Base-by-base conservation (phyloP, 2,329 filamentous ascomycete genomes). In the Xylariaceae sp. region DNA sequence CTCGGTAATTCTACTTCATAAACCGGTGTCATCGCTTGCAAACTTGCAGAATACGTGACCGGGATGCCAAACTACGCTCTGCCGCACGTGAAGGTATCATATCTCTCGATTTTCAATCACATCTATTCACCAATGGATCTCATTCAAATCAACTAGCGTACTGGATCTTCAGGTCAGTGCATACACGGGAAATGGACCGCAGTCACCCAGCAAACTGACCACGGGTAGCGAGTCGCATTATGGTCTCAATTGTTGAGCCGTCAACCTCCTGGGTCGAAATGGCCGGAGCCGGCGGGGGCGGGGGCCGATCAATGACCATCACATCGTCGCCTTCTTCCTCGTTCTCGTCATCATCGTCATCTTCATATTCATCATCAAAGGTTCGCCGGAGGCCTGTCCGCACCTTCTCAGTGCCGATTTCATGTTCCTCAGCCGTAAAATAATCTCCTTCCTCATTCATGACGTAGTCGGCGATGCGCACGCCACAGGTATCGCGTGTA, bases 361-460 rank as follows among this genome's bases (percentile, higher is more conserved):
- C 82, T 0, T 83, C 83, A 0, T 84, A 83, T 0, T 86, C 85
- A 0, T 83, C 80, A 0, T 87, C 80, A 11, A 85, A 66, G 2
- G 73, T 78, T 64, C 84, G 80, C 69, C 74, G 81, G 69, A 95
- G 72, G 0, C 91, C 91, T 0, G 90, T 94, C 33, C 87, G 81
- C 41, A 93, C 88, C 65, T 85, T 88, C 67, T 89, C 83, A 9
- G 88, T 73, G 6, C 90, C 91, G 56, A 71, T 64, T 56, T 83
- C 85, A 48, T 83, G 81, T 77, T 95, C 91, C 66, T 88, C 87
- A 3, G 84, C 78, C 2, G 90, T 94, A 71, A 87, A 95, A 54
- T 87, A 80, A 53, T 89, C 87, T n/a, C 78, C 76, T 66, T 79
- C 83, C 62, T 85, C 78, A 29, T 76, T 72, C 29, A 65, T 57